Evolutionary conservation across 345 rosid species (phyloP), one percentile per base, ranked within the genome.

Genomic region (Erodium maritimum): DNA sequence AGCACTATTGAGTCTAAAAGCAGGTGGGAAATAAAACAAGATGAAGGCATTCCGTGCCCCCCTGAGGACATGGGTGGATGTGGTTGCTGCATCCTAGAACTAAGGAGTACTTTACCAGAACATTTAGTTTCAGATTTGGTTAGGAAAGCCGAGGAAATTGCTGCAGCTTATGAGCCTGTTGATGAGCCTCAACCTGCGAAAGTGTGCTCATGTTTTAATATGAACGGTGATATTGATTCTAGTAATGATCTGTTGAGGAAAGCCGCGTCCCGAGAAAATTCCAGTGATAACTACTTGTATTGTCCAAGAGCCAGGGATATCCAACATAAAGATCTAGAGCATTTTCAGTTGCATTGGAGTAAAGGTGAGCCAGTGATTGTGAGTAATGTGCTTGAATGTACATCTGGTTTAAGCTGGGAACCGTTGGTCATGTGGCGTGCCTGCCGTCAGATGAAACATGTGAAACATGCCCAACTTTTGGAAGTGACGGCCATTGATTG

Each of bases 371-470:
- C 90, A 62, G 81, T 85, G 23, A 52, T 87, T 42, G 86, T 83
- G 53, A 73, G 77, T 51, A 63, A 79, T 73, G 87, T 77, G 50
- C 82, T 83, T 65, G 82, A 80, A 58, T 72, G 66, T 65, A 66
- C 81, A 19, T 60, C 75, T 66, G 88, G 95, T 23, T 69, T 91
- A 63, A 90, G 94, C 65, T 90, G 91, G 97, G 90, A 83, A 46
- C 97, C 96, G 29, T 63, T 75, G 80, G 95, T 90, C 56, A 83
- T 85, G 90, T 78, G 77, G 79, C 88, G 95, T 50, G 91, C 84
- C 50, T 76, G 77, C 63, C 79, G 89, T 33, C 84, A 79, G 77
- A 54, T 60, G 24, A 66, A 12, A 54, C 69, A 70, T 57, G 29
- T 17, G 18, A 80, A 74, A 34, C 79, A 77, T 57, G 74, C 14